These are phyloP conservation scores for Ilex asprella DNA, from an alignment of 257 asterid genomes.

Conservation along the genomic window DNA sequence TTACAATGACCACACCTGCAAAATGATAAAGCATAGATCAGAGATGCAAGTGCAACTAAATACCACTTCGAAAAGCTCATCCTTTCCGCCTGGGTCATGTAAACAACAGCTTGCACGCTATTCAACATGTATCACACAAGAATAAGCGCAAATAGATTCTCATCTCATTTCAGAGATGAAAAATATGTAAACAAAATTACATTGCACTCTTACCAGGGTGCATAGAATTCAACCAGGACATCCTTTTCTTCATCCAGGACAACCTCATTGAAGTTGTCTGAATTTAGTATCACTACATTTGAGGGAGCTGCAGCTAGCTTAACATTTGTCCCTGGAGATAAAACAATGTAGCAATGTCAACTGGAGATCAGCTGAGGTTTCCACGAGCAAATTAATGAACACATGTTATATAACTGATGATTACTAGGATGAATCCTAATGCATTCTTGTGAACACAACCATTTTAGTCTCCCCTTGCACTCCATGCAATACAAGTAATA, in stretches of 20 bases:
- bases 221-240: conserved; percentile 89
- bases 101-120: no score
- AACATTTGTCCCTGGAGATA: conserved; percentile 68
- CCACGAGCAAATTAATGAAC: not conserved
- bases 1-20: conserved; percentile 98
- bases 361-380: not conserved
- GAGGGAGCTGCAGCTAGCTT: conserved; percentile 76
- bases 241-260: conserved; percentile 74
- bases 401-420: no score
- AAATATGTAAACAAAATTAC: not conserved
- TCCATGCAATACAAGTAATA: no score
- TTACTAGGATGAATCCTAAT: no score
- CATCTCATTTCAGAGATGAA: not conserved
- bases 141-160: not conserved
- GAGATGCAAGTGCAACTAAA: not conserved
- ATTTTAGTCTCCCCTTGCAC: no score
- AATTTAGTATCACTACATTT: conserved; percentile 60
- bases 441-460: no score
- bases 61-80: not conserved
- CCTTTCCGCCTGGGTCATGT: no score
- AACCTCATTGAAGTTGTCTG: conserved; percentile 69
- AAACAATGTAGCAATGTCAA: not conserved
- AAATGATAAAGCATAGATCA: conserved; percentile 20
- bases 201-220: conserved; percentile 67
- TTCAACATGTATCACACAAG: no score